Evolutionary conservation across 441 rosid genomes (phyloP).

Genomic region (Populus hybrid): DNA sequence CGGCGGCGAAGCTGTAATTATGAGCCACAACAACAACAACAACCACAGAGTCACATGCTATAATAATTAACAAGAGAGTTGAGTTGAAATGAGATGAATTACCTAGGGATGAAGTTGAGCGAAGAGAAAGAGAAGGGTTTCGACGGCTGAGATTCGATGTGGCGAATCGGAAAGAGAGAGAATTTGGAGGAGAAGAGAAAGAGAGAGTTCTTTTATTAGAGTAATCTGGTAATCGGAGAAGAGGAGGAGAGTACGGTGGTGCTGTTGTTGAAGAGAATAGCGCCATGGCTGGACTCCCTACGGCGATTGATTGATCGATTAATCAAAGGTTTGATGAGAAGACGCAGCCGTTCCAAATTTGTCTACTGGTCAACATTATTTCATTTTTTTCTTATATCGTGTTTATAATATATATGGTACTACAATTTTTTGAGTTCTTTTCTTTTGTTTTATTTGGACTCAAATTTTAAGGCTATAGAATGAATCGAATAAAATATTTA

Average conservation of each 20-base stretch:
- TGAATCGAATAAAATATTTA: no score
- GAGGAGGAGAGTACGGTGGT: conserved; percentile 36
- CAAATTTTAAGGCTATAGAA: no score
- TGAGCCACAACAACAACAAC: not conserved
- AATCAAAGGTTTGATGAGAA: not conserved
- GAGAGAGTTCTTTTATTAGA: not conserved
- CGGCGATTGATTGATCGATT: not conserved
- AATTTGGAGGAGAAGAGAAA: conserved; percentile 18
- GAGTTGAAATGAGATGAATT: not conserved
- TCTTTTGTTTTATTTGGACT: no score
- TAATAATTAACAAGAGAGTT: not conserved
- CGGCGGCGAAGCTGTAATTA: conserved; percentile 37
- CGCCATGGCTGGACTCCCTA: conserved; percentile 38
- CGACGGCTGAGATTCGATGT: conserved; percentile 34
- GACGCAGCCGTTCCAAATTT: not conserved
- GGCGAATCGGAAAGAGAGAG: conserved; percentile 43
- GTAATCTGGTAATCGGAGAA: conserved; percentile 11
- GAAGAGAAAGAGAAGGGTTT: conserved; percentile 40
- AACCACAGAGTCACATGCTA: not conserved
- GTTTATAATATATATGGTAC: not conserved
- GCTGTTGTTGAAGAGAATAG: conserved; percentile 36
- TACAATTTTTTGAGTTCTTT: not conserved
- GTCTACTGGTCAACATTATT: not conserved
- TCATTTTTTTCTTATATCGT: not conserved
- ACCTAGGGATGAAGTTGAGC: conserved; percentile 58